Percentiles rank a stretch among this genome's conserved stretches.
phyloP scores from a whole-genome alignment of 495 filamentous ascomycete species.

The Lophiotrema nucula region DNA sequence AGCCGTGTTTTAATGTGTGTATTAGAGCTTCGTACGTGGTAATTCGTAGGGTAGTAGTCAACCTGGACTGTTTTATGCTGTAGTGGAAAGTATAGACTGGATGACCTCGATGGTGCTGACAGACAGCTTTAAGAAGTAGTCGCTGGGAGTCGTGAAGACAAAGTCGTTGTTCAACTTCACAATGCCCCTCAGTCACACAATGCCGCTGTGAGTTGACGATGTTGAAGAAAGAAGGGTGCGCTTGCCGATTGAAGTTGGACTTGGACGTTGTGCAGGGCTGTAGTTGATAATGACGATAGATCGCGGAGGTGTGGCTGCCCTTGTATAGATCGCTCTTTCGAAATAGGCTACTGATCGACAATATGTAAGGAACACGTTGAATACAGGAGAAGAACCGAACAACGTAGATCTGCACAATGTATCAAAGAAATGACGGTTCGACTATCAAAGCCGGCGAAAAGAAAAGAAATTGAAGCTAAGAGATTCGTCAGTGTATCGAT shows the following conservation, averaged over 20 bases:
- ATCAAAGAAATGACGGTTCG: conserved; percentile 9
- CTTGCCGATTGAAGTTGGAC: conserved; percentile 1
- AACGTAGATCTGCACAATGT: neutral
- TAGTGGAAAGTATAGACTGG: neutral
- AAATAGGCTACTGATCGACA: neutral
- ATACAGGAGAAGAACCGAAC: conserved; percentile 1
- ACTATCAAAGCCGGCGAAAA: conserved; percentile 23
- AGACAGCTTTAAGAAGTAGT: conserved; percentile 11
- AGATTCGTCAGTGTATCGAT: neutral
- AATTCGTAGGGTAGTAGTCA: neutral
- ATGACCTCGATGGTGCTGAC: too few species aligned
- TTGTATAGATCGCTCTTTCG: neutral
- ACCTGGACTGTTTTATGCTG: neutral
- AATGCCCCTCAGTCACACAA: conserved; percentile 3
- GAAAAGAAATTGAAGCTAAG: conserved; percentile 6
- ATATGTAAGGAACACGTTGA: neutral
- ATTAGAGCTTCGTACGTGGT: neutral
- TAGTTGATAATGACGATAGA: neutral
- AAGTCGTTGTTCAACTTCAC: conserved; percentile 9
- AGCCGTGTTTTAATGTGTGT: neutral
- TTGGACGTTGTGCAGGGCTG: too few species aligned
- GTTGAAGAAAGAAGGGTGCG: conserved; percentile 5
- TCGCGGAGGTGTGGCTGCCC: neutral
- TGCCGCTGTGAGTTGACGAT: conserved; percentile 5
- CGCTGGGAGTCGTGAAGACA: neutral